Evolutionary conservation across 805 yeast species (phyloP), one percentile per base, ranked within the genome.

Genomic region (Debaryomyces prosopidis): DNA sequence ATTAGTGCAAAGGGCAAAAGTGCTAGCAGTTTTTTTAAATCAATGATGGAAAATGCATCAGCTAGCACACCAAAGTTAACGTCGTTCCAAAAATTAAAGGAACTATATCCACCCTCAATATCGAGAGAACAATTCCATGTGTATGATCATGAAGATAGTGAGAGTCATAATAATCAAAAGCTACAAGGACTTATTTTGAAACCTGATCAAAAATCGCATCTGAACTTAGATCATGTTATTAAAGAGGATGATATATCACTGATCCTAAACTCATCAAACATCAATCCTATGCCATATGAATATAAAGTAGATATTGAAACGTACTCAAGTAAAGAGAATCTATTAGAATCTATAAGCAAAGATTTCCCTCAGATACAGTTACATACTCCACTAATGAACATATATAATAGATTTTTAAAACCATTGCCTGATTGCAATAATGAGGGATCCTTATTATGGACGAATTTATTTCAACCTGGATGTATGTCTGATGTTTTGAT

Each of bases 391-490:
- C 36, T 54, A 23, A 15, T n/a, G 12, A 31, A 46, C 26, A 50
- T 52, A 7, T 43, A 45, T 36, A 42, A 43, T 6, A 23, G 44
- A 17, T 53, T 48, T 40, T 12, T 27, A 11, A 20, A 44, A 5
- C 9, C 20, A 18, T 5, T 16, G 3, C 8, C 11, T 30, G 16
- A 30, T 30, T 30, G 14, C 4, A 18, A 10, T 5, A 34, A 39
- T 31, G 17, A 20, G 10, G 39, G 32, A 3, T 40, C 36, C 23
- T 28, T 40, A n/a, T 28, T 62, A n/a, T 76, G 79, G 80, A 64
- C 71, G 46, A 76, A 73, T 50, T 53, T 62, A n/a, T 77, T 76
- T 51, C 64, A 62, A 43, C 83, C 84, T 2, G 48, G 47, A 2
- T 36, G 50, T 1, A 58, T 66, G 19, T 48, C 53, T 1, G 68